Evolutionary conservation across 345 rosid species (phyloP), one percentile per base, ranked within the genome.

Genomic region (Linum tenue): DNA sequence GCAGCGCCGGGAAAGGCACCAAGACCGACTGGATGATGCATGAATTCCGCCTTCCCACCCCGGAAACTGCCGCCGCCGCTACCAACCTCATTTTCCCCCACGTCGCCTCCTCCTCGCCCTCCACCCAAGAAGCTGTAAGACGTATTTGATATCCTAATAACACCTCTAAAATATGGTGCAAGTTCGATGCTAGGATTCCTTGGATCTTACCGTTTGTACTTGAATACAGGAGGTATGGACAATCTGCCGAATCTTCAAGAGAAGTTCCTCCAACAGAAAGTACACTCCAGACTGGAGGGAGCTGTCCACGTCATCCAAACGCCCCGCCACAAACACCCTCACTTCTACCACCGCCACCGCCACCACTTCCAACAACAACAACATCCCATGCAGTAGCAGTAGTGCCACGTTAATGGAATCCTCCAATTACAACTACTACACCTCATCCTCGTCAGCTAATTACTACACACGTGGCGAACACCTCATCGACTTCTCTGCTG

Each of bases 21-120:
- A 92, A 92, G 73, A 90, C 98, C 1, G 97, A 90, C 57, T 92
- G 98, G 98, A 92, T 92, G 98, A 92, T 92, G 98, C 90, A 92
- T 35, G 98, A 92, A 73, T 92, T 92, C 79, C 96, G 98, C 67
- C 95, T 92, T 35, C 95, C 97, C 3, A 36, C 77, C 1, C 56
- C 56, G 22, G 66, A 78, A 58, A 73, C 65, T 67, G 60, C 0
- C 59, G 70, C 59, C 60, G 22, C 8, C 60, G 2, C 16, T 37
- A 5, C 10, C 60, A 12, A 57, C 60, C 0, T 37, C 60, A 22
- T 22, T 22, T 22, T 17, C 7, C 7, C 39, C 16, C 31, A 22
- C 31, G 31, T 22, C 31, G 62, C 50, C 31, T 60, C 69, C 59
- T 75, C 74, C 71, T 22, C 70, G 57, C 61, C 74, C 38, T 5